Base-by-base conservation (phyloP, 1,284 basidiomycete species). In the Peniophora sp. region DNA sequence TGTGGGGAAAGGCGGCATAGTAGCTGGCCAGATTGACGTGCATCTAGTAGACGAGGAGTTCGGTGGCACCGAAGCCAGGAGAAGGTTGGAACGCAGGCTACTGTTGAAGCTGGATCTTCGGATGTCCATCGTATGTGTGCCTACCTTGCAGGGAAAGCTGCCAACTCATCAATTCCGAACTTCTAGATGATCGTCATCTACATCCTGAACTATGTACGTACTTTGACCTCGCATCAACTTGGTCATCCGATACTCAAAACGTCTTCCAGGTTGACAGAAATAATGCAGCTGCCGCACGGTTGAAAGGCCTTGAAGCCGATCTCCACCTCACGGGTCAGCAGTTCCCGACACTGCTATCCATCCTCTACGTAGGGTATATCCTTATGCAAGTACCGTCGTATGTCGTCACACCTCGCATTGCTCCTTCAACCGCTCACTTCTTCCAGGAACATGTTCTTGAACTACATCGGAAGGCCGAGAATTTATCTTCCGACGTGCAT, bases 301-400 rank as follows among this genome's bases (percentile, higher is more conserved):
- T 87, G 43, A 74, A 77, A 52, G 87, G 87, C 2, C 81, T 89
- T 53, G 85, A 89, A 60, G 64, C 69, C 44, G 87, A 89, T 60
- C 70, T 91, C n/a, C 61, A 76, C 32, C 69, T 89, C 36, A 69
- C 75, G 49, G 83, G 79, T 20, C 70, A 70, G 39, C 73, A 89
- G 60, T 90, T 89, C 63, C 75, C 81, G 6, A 85, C 83, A 0
- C 65, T 89, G 25, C 65, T 92, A 25, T 81, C 81, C 17, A 80
- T 90, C 53, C 75, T 91, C 35, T 90, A 87, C 59, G 77, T 89
- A 46, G 87, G 85, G 24, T 90, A 92, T 59, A 81, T 87, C 54
- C 64, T 87, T 50, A 86, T 89, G 81, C 88, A 91, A 63, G 77
- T 86, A 45, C 85, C 84, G 11, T 86, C 83, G 81, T 85, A 60